These are phyloP conservation scores for Mortierella sp. DNA, from an alignment of 371 early-diverging fungal genomes.

Conservation along the genomic window DNA sequence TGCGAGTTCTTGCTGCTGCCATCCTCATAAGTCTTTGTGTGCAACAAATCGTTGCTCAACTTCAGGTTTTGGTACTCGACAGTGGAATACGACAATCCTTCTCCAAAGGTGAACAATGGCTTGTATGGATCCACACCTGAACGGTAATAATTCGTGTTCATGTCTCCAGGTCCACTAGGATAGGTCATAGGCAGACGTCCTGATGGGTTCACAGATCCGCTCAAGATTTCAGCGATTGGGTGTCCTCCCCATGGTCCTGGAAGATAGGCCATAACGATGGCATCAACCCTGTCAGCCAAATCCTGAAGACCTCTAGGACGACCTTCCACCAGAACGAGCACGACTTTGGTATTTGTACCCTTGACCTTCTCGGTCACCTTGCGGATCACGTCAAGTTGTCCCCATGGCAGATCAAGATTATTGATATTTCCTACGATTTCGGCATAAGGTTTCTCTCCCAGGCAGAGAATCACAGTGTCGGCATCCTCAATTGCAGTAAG, in stretches of 20 bases:
- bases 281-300: constrained; percentile 58
- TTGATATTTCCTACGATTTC: constrained; percentile 70
- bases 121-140: constrained; percentile 44
- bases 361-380: constrained; percentile 14
- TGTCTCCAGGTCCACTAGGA: constrained; percentile 62
- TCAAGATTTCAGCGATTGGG: constrained; percentile 66
- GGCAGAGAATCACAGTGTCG: constrained; percentile 61
- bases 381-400: constrained; percentile 61
- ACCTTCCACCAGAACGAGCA: constrained; percentile 68
- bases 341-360: constrained; percentile 55
- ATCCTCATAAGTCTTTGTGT: constrained; percentile 15
- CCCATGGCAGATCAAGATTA: constrained; percentile 61
- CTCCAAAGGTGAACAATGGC: constrained; percentile 72
- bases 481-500: constrained; percentile 52
- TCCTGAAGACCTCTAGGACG: constrained; percentile 69
- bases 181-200: constrained; percentile 68
- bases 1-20: not conserved
- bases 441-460: constrained; percentile 67
- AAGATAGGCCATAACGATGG: constrained; percentile 65
- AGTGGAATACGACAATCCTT: constrained; percentile 71
- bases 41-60: constrained; percentile 28
- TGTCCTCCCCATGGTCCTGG: constrained; percentile 75
- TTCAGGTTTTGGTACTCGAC: constrained; percentile 63
- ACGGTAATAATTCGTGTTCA: constrained; percentile 48
- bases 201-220: constrained; percentile 62